Evolutionary conservation across 331 rosid species (phyloP), one percentile per base, ranked within the genome.

Genomic region (Cydonia oblonga): DNA sequence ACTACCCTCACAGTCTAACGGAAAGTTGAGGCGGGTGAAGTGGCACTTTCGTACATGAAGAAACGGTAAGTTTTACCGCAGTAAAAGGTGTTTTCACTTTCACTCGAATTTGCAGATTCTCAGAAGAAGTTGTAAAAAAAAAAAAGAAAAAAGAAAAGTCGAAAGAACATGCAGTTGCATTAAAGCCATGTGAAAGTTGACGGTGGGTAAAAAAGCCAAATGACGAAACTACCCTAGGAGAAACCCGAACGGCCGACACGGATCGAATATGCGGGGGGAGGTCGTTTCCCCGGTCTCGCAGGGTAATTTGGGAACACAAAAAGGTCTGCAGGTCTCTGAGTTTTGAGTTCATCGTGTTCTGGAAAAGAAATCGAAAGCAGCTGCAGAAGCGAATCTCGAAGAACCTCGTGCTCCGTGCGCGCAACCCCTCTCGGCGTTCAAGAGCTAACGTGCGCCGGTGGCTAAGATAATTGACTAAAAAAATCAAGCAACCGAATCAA

Each of bases 361-460:
- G 53, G 56, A 23, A 35, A 35, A 19, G 15, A 63, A n/a, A 52
- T 28, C 76, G 65, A 52, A 52, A 54, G 64, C 77, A 57, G 29
- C 53, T 15, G 53, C 19, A 46, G 53, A 46, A 58, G 15, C 66
- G 78, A 81, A 78, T 78, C 82, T 78, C 35, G 20, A 60, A 76
- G 46, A 24, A 7, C 76, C 42, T 81, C 73, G 79, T 69, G 72
- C 38, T 52, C 62, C 75, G 40, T 35, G 40, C 40, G 40, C 40
- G 3, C 40, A 35, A 35, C 40, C 40, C 40, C 40, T 35, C 40
- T 9, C 40, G 40, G 40, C 40, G 40, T 35, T 35, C 40, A 35
- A 11, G 75, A 64, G 80, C 77, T 76, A 76, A 68, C 73, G 83
- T 78, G 74, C 81, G 30, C 75, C 75, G 71, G 69, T 26, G 9